Conservation (phyloP, 345 rosid genomes). For the Gossypium longicalyx region DNA sequence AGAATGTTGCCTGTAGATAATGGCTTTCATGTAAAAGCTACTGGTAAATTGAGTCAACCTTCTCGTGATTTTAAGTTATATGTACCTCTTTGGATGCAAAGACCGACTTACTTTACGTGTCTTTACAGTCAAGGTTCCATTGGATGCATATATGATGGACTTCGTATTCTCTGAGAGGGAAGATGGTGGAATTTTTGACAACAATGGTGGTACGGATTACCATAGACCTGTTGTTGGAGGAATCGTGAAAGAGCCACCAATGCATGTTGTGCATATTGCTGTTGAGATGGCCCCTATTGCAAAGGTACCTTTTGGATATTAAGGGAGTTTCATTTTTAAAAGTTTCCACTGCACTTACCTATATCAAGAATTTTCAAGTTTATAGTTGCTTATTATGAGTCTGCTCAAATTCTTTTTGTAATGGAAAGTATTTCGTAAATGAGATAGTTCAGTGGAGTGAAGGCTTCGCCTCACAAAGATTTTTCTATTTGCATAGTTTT, state of each 20-base stretch:
- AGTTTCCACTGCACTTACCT: not conserved
- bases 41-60: conserved; percentile 38
- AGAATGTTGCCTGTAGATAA: conserved; percentile 62
- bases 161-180: conserved; percentile 93
- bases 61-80: conserved; percentile 5
- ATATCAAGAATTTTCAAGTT: not conserved
- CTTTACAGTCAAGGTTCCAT: conserved; percentile 76
- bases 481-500: not conserved
- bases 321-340: not conserved
- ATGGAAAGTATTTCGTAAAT: not conserved
- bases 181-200: conserved; percentile 80
- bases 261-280: conserved; percentile 85
- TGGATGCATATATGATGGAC: conserved; percentile 94
- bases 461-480: not conserved
- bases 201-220: conserved; percentile 74
- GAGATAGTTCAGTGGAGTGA: not conserved
- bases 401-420: not conserved
- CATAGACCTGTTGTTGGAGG: conserved; percentile 80
- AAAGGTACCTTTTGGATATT: conserved; percentile 43
- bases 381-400: not conserved
- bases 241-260: conserved; percentile 72
- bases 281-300: conserved; percentile 99
- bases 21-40: conserved; percentile 54
- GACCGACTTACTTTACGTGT: conserved; percentile 13
- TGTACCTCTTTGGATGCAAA: not conserved